Base-by-base conservation (phyloP, 2,329 filamentous ascomycete species). In the Knufia petricola region DNA sequence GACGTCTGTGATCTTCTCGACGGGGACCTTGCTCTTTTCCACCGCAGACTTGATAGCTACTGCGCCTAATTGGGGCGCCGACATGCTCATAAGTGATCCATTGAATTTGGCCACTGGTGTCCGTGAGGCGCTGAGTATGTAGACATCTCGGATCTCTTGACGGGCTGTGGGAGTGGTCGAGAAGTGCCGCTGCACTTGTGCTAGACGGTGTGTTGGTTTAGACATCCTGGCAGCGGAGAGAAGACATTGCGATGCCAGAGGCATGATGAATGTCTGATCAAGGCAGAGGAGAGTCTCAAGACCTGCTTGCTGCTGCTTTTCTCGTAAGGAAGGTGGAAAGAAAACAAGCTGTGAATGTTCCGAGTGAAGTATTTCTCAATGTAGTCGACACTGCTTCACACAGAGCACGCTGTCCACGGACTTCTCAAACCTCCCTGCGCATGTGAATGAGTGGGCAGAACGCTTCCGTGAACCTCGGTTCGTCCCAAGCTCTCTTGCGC, bases 21-120 rank as follows among this genome's bases (percentile, higher is more conserved):
- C 66, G 1, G 92, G 89, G 4, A 96, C 77, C 55, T 81, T 82
- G 46, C 89, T 94, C 68, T 92, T 94, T 58, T 83, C 78, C 47
- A 98, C 69, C 23, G 92, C 92, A 40, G 87, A 84, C 67, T 89
- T 92, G 72, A 98, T 96, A 50, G 89, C 92, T 13, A 82, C 81
- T 24, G 90, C 87, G 57, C 87, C 92, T 40, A 98, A 84, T 61
- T 85, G 77, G n/a, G 92, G 85, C 8, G 89, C 90, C 2, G 88
- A 75, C 26, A 96, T 81, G 40, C 78, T 84, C 38, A 84, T 76
- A 65, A 94, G 92, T 13, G 87, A 83, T 63, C 92, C 92, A 70
- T 96, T 95, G 77, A 92, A 89, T 73, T 92, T 94, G 57, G 82
- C 85, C 15, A 87, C 94, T 1, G 92, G 90, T 43, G 92, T 98